Evolutionary conservation across 495 filamentous ascomycete genomes (phyloP), one percentile per base, ranked within the genome.

Genomic region (Hyaloscypha variabilis): DNA sequence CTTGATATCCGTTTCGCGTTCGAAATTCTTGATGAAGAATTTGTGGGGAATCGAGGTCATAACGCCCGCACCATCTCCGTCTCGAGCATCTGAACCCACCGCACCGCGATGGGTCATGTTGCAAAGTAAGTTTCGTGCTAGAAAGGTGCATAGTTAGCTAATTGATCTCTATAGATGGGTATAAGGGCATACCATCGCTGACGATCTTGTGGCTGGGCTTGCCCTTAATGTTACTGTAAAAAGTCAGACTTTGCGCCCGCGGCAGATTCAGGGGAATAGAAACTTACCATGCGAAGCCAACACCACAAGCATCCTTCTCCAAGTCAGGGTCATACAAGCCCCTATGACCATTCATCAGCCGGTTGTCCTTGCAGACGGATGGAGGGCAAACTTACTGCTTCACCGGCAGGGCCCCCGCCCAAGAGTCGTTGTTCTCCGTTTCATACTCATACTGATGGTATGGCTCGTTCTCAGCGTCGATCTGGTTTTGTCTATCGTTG

Each of bases 91-190:
- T 13, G 95, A 98, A 63, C 95, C 95, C 72, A 99, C 95, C 62
- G 95, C 95, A 81, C 95, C 95, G 75, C 95, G 90, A 81, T 99
- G 95, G 85, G 95, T 98, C 95, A 99, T 99, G 83, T 99, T 99
- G 81, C 96, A 99, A 63, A 99, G 87, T 51, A 99, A 84, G 76
- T 93, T 94, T 66, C 92, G 90, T 59, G 95, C 93, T 96, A 71
- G 21, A 21, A 13, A 53, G 50, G 2, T 11, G 64, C 71, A 62
- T 72, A 39, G 52, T 60, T 19, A 67, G 68, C 28, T 29, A 25
- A 65, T 52, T 31, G 19, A 24, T 26, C 23, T 19, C 5, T 4
- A 29, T 21, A 29, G 53, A 60, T 58, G 58, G 54, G 58, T 55
- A 49, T 58, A 59, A 49, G 23, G 68, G 77, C 89, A 79, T 82